Evolutionary conservation across 495 filamentous ascomycete species (phyloP).

Genomic region (Aspergillus olivimuriae): DNA sequence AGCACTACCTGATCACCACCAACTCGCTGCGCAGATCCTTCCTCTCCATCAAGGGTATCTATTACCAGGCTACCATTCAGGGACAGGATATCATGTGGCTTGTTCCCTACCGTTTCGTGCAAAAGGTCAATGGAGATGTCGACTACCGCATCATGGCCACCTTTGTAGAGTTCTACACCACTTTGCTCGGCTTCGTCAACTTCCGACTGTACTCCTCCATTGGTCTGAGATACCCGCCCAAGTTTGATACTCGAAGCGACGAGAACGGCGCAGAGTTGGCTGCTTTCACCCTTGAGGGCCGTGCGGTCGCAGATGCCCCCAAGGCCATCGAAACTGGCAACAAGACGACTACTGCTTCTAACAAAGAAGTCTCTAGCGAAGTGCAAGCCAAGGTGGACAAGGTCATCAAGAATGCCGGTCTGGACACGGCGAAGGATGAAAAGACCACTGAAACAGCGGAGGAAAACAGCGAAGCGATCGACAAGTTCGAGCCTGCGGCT

Average conservation of each 20-base stretch:
- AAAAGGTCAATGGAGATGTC: slow-evolving; percentile 82
- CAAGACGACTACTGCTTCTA: slow-evolving; percentile 35
- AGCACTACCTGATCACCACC: slow-evolving; percentile 91
- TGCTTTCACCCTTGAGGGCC: slow-evolving; percentile 83
- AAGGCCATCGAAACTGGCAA: slow-evolving; percentile 51
- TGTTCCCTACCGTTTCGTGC: slow-evolving; percentile 95
- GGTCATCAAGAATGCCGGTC: slow-evolving; percentile 38
- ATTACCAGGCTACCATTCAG: slow-evolving; percentile 97
- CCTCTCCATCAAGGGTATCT: slow-evolving; percentile 97
- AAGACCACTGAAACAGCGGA: slow-evolving; percentile 36
- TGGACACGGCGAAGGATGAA: slow-evolving; percentile 38
- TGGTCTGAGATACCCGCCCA: slow-evolving; percentile 89
- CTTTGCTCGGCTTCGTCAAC: slow-evolving; percentile 90
- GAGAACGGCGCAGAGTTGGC: slow-evolving; percentile 83
- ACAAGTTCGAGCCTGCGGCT: slow-evolving; percentile 77
- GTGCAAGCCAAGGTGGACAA: slow-evolving; percentile 51
- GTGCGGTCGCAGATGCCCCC: slow-evolving; percentile 46
- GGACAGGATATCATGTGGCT: slow-evolving; percentile 98
- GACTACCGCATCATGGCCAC: slow-evolving; percentile 99
- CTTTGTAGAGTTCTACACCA: slow-evolving; percentile 98
- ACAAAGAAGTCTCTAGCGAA: slow-evolving; percentile 41
- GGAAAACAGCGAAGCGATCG: slow-evolving; percentile 62
- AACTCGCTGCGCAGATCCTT: slow-evolving; percentile 91
- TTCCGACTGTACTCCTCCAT: slow-evolving; percentile 86
- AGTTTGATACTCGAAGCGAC: slow-evolving; percentile 81